Evolutionary conservation across 2,329 filamentous ascomycete genomes (phyloP).

Genomic region (Taxawa tesnikishii): DNA sequence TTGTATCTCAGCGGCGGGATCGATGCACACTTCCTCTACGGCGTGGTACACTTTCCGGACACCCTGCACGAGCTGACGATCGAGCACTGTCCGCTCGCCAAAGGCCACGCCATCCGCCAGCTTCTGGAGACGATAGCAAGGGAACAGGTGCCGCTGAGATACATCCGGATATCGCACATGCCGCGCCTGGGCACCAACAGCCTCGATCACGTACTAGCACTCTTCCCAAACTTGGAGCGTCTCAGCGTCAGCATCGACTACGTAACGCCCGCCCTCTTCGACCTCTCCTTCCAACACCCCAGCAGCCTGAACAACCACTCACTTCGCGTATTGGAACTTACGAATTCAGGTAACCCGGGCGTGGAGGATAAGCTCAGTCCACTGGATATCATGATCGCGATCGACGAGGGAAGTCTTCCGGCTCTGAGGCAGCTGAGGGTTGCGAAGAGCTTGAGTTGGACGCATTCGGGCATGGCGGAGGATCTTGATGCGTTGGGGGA

Average conservation of each 20-base stretch:
- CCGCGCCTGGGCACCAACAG: conserved; percentile 24
- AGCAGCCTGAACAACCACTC: conserved; percentile 14
- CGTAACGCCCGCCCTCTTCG: conserved; percentile 29
- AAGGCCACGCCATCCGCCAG: conserved; percentile 20
- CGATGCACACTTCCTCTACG: conserved; percentile 27
- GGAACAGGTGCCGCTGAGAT: conserved; percentile 16
- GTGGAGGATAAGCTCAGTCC: conserved; percentile 25
- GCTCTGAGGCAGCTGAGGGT: conserved; percentile 24
- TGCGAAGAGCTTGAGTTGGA: conserved; percentile 27
- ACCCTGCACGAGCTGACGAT: conserved; percentile 26
- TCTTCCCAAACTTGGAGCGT: conserved; percentile 24
- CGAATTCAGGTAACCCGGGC: conserved; percentile 23
- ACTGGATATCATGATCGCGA: conserved; percentile 26
- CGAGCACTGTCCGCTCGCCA: conserved; percentile 29
- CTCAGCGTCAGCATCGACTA: conserved; percentile 35
- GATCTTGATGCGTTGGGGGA: conserved; percentile 27
- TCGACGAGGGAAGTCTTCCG: conserved; percentile 28
- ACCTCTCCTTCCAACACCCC: conserved; percentile 9
- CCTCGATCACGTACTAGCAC: conserved; percentile 27
- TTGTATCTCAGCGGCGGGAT: conserved; percentile 32
- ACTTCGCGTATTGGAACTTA: conserved; percentile 25
- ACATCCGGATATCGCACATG: conserved; percentile 27
- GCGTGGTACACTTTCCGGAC: conserved; percentile 18
- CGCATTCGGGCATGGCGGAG: conserved; percentile 16
- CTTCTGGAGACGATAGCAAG: conserved; percentile 22